Percentiles rank a stretch among this genome's conserved stretches.
Conservation (phyloP, 2,329 filamentous ascomycete genomes). For the Diaporthe destruens region DNA sequence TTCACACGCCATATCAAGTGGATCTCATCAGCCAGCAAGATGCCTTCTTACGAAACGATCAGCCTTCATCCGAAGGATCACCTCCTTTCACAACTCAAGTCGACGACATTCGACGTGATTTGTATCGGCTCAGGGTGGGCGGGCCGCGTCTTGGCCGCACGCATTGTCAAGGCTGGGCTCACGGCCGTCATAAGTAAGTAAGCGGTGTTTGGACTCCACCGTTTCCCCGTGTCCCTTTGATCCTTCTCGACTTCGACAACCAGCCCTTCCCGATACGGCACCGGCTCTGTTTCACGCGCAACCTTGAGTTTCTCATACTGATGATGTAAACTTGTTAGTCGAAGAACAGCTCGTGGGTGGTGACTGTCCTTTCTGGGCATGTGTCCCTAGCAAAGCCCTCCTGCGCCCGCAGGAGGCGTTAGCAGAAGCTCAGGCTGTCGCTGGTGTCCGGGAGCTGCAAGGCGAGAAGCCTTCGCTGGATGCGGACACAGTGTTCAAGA, state of each 20-base stretch:
- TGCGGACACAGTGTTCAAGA: not conserved
- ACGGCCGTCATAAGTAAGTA: not conserved
- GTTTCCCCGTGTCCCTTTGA: no score
- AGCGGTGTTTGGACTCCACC: no score
- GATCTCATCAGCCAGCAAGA: not conserved
- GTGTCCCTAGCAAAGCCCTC: constrained; percentile 4
- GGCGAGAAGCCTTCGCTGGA: not conserved
- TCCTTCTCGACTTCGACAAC: no score
- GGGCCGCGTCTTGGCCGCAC: not conserved
- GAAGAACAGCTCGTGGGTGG: not conserved
- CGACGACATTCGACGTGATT: not conserved
- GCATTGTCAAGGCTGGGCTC: not conserved
- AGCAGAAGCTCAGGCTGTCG: not conserved
- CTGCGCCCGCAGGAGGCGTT: not conserved
- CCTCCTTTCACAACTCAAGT: not conserved
- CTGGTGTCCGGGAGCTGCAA: not conserved
- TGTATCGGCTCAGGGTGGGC: not conserved
- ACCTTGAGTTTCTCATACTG: not conserved
- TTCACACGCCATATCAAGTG: not conserved
- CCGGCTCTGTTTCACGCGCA: rapidly evolving
- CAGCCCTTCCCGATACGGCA: not conserved
- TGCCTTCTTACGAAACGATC: not conserved
- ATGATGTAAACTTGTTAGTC: not conserved
- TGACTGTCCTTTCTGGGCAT: constrained; percentile 14
- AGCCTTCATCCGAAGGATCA: constrained; percentile 1